Percentiles rank a stretch among this genome's conserved stretches.
Conservation (phyloP, 306 rosid species). For the Malus sieversii region DNA sequence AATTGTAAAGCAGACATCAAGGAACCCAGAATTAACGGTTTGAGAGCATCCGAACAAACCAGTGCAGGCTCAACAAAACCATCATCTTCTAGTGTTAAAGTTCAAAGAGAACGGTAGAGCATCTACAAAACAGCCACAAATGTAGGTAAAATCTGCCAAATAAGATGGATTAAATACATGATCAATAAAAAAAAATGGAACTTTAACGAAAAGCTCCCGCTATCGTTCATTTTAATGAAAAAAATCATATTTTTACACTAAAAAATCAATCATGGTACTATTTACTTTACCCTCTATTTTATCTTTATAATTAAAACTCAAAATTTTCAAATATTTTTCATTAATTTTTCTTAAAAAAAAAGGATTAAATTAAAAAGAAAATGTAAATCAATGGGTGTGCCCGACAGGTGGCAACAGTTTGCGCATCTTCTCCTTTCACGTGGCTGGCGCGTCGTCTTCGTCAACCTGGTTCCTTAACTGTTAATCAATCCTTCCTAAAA, state of each 20-base stretch:
- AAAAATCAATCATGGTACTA: too few relatives aligned
- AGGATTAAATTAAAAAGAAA: too few relatives aligned
- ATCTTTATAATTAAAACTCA: fast-evolving
- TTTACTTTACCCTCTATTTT: too few relatives aligned
- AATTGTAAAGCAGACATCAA: neutral
- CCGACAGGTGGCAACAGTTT: neutral
- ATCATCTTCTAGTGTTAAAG: neutral
- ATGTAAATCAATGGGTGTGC: neutral
- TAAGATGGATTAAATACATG: too few relatives aligned
- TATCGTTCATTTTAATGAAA: too few relatives aligned
- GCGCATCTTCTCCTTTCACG: neutral
- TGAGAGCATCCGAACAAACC: neutral
- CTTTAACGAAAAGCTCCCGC: too few relatives aligned
- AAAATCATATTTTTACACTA: too few relatives aligned
- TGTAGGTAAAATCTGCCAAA: too few relatives aligned
- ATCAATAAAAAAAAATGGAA: too few relatives aligned
- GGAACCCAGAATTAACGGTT: neutral
- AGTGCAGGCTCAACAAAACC: neutral
- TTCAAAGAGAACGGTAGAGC: neutral
- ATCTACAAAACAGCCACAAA: neutral
- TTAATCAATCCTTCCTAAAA: neutral
- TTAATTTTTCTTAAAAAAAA: too few relatives aligned
- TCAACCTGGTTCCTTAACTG: neutral
- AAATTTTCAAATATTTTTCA: too few relatives aligned
- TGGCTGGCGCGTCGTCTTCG: neutral